Evolutionary conservation across 1,139 yeast genomes (phyloP).

Genomic region (Barnettozyma hawaiiensis): DNA sequence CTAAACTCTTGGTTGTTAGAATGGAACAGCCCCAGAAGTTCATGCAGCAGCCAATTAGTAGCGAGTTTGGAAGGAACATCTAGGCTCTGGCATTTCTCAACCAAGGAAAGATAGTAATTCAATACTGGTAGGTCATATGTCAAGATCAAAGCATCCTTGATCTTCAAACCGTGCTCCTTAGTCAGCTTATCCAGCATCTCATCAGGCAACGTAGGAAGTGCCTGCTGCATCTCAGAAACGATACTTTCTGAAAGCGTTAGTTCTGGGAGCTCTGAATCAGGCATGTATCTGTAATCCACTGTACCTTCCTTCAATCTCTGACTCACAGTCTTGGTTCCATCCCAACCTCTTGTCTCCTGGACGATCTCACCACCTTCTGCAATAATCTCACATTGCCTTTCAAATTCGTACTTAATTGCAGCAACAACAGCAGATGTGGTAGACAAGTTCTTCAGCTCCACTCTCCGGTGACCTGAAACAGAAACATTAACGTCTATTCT

Average conservation of each 20-base stretch:
- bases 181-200: slow-evolving; percentile 45
- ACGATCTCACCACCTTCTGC: slow-evolving; percentile 35
- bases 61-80: slow-evolving; percentile 37
- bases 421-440: slow-evolving; percentile 74
- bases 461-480: slow-evolving; percentile 62
- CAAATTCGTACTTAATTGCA: slow-evolving; percentile 73
- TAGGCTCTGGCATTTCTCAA: slow-evolving; percentile 24
- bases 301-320: slow-evolving; percentile 75
- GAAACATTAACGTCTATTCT: slow-evolving; percentile 92
- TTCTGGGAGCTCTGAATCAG: slow-evolving; percentile 82
- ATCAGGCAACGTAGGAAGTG: slow-evolving; percentile 64
- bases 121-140: slow-evolving; percentile 47
- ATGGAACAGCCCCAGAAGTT: slow-evolving; percentile 64
- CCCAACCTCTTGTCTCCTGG: slow-evolving; percentile 92
- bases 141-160: slow-evolving; percentile 67
- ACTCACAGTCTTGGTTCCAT: slow-evolving; percentile 60
- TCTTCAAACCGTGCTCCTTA: slow-evolving; percentile 42
- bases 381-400: slow-evolving; percentile 52
- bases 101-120: slow-evolving; percentile 24
- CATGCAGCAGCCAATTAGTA: slow-evolving; percentile 83
- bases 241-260: slow-evolving; percentile 43
- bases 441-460: slow-evolving; percentile 85
- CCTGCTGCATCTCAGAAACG: slow-evolving; percentile 32
- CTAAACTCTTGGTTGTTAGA: slow-evolving; percentile 43
- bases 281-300: slow-evolving; percentile 87